These are phyloP conservation scores for Lasiosphaeria hispida DNA, from an alignment of 495 filamentous ascomycete species.

Conservation along the genomic window DNA sequence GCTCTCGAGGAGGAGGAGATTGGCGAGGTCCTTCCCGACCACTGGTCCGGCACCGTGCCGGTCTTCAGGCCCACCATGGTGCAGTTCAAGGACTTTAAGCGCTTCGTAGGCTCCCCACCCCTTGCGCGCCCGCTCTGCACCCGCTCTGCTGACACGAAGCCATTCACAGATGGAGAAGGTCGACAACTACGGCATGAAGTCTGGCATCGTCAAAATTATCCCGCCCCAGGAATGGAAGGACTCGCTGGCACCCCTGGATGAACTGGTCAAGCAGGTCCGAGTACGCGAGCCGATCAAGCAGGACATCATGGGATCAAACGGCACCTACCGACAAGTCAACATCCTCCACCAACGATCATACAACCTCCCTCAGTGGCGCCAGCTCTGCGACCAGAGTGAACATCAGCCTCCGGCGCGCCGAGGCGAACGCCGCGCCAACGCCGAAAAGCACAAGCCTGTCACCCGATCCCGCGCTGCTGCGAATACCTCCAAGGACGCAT, in stretches of 20 bases:
- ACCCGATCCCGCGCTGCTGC: conserved; percentile 31
- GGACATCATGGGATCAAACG: conserved; percentile 91
- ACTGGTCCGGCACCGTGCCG: conserved; percentile 88
- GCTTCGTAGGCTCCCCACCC: conserved; percentile 54
- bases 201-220: conserved; percentile 92
- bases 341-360: conserved; percentile 93
- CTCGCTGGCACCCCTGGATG: conserved; percentile 70
- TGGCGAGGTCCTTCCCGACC: conserved; percentile 71
- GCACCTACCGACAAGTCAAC: conserved; percentile 93
- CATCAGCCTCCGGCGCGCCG: conserved; percentile 94
- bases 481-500: conserved; percentile 15
- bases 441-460: conserved; percentile 54
- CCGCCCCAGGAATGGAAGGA: conserved; percentile 93
- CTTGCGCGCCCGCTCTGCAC: neutral
- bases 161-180: conserved; percentile 66
- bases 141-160: conserved; percentile 16
- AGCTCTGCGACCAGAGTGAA: conserved; percentile 84
- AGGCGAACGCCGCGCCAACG: conserved; percentile 80
- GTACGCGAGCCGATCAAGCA: conserved; percentile 97
- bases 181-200: conserved; percentile 93
- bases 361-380: conserved; percentile 93
- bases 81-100: conserved; percentile 88
- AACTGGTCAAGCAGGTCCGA: conserved; percentile 83
- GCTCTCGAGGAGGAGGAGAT: conserved; percentile 61
- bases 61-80: conserved; percentile 95